These are phyloP conservation scores for Naganishia antarctica DNA, from an alignment of 768 basidiomycete species.

Conservation along the genomic window DNA sequence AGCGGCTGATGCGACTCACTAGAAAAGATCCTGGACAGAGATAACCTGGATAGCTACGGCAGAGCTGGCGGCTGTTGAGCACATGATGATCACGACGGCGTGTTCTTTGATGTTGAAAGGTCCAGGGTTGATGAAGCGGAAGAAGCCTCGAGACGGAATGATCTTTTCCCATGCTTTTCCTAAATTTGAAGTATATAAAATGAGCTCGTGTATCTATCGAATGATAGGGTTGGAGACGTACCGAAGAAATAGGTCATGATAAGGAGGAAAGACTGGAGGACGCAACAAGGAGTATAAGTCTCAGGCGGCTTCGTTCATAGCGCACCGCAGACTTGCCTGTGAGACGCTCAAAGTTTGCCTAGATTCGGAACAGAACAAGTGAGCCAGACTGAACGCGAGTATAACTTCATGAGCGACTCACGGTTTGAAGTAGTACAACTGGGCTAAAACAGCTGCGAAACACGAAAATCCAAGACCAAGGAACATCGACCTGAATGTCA, in stretches of 20 bases:
- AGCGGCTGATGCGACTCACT: slow-evolving; percentile 22
- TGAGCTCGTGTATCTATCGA: too few species aligned
- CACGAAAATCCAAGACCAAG: slow-evolving; percentile 43
- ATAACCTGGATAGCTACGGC: slow-evolving; percentile 49
- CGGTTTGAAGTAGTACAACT: slow-evolving; percentile 53
- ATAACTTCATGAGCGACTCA: slow-evolving; percentile 32
- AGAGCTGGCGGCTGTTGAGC: slow-evolving; percentile 44
- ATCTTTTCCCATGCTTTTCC: slow-evolving; percentile 24
- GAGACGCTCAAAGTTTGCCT: slow-evolving; percentile 9
- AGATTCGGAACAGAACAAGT: not conserved
- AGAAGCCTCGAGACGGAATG: slow-evolving; percentile 34
- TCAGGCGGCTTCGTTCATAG: too few species aligned
- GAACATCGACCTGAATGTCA: slow-evolving; percentile 45
- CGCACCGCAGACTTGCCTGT: slow-evolving; percentile 27
- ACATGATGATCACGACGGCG: slow-evolving; percentile 42
- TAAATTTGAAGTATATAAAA: slow-evolving; percentile 5
- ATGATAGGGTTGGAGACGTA: too few species aligned
- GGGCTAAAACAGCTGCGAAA: slow-evolving; percentile 45
- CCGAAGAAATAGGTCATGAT: slow-evolving; percentile 45
- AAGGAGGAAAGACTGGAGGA: slow-evolving; percentile 46
- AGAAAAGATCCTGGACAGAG: slow-evolving; percentile 42
- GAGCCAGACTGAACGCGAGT: not conserved
- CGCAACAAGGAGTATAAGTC: too few species aligned
- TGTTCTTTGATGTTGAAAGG: slow-evolving; percentile 46
- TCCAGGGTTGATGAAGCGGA: slow-evolving; percentile 45